These are phyloP conservation scores for Clonostachys solani DNA, from an alignment of 2,329 filamentous ascomycete species.

Conservation along the genomic window DNA sequence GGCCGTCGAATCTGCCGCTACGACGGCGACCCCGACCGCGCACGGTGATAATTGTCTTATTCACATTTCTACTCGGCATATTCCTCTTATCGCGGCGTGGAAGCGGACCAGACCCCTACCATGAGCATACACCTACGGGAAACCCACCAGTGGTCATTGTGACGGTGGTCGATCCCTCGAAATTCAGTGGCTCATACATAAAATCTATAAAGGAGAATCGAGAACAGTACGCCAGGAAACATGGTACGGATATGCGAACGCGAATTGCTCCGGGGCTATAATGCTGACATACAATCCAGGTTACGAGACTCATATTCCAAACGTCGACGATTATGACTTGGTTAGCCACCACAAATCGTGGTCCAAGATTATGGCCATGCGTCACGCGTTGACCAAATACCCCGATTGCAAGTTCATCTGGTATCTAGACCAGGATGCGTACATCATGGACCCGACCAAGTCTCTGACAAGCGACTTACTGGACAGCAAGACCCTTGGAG, in stretches of 20 bases:
- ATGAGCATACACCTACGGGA: conserved; percentile 40
- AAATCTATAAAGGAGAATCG: conserved; percentile 77
- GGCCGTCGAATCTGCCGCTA: conserved; percentile 47
- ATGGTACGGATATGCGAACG: conserved; percentile 56
- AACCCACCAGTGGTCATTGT: conserved; percentile 70
- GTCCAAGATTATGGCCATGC: conserved; percentile 78
- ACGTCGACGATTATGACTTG: conserved; percentile 71
- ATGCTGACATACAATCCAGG: conserved; percentile 32
- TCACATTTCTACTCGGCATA: conserved; percentile 53
- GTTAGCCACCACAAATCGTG: conserved; percentile 57
- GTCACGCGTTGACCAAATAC: conserved; percentile 80
- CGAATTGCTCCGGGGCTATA: background rate
- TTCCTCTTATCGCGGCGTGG: conserved; percentile 48
- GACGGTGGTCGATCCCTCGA: conserved; percentile 71
- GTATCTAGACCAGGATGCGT: conserved; percentile 77
- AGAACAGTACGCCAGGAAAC: conserved; percentile 75
- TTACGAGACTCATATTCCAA: conserved; percentile 81
- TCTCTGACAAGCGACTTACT: conserved; percentile 70
- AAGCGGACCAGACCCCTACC: conserved; percentile 18
- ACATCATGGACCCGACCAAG: conserved; percentile 80
- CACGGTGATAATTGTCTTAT: conserved; percentile 46
- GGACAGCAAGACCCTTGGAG: conserved; percentile 61
- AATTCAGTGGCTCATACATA: conserved; percentile 62
- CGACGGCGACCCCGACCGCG: conserved; percentile 61
- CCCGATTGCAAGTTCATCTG: conserved; percentile 80